Percentiles rank a stretch among this genome's conserved stretches.
Evolutionary conservation across 2,329 filamentous ascomycete species (phyloP).

Genomic region (Hypoxylon sp.): DNA sequence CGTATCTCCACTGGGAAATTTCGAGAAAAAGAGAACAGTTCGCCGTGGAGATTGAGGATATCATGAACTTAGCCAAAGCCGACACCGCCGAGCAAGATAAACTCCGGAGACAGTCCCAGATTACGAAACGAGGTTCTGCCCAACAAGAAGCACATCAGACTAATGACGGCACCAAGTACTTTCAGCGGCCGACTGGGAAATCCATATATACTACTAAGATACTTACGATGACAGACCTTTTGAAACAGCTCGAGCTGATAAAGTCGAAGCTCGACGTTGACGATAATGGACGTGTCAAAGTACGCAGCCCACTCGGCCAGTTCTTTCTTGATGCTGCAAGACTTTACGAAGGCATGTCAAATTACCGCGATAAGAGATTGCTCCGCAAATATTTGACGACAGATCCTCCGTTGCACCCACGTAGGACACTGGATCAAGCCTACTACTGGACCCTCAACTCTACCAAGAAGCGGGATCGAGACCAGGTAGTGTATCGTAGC

Average conservation of each 20-base stretch:
- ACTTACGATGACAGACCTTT: background rate
- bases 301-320: slow-evolving; percentile 37
- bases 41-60: slow-evolving; percentile 39
- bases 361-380: slow-evolving; percentile 47
- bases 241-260: background rate
- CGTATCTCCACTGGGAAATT: slow-evolving; percentile 54
- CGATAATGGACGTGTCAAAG: slow-evolving; percentile 7
- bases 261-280: background rate
- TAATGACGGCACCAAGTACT: background rate
- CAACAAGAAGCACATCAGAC: too few species aligned
- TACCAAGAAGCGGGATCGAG: slow-evolving; percentile 51
- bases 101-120: background rate
- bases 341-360: slow-evolving; percentile 49
- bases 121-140: too few species aligned
- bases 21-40: slow-evolving; percentile 45
- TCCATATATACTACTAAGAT: too few species aligned
- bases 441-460: slow-evolving; percentile 53
- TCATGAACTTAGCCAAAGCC: background rate
- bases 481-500: slow-evolving; percentile 53
- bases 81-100: background rate
- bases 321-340: slow-evolving; percentile 46
- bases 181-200: too few species aligned
- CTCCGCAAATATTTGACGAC: slow-evolving; percentile 46
- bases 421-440: slow-evolving; percentile 56
- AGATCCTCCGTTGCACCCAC: slow-evolving; percentile 51